Base-by-base conservation (phyloP, 495 filamentous ascomycete species). In the Aeminium ludgeri region DNA sequence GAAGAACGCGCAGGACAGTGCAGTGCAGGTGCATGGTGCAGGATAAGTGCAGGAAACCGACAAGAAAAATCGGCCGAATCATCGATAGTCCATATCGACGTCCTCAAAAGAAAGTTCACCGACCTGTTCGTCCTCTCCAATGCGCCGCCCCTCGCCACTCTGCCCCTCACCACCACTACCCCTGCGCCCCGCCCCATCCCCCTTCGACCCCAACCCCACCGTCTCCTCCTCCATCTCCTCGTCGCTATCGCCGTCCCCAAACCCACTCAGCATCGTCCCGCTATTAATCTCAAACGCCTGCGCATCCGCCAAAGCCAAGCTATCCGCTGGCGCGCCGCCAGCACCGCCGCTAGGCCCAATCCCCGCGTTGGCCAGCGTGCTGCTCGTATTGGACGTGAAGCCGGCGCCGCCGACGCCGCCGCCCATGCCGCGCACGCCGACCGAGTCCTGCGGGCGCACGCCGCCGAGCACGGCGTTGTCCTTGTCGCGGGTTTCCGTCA, bases 381-480 rank as follows among this genome's bases (percentile, higher is more conserved):
- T 32, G 5, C 27, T 16, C 28, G 42, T 33, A 29, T 39, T 39
- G 10, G 3, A 8, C 1, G 17, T 19, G 29, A 38, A 46, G 35
- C 59, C 67, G 38, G 52, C 58, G 32, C 62, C 62, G 18, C 66
- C 68, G 45, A 78, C 76, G 28, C 72, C 69, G 47, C 72, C 13
- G 20, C 20, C 19, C 66, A 67, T 33, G 67, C 68, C 71, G 28
- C 72, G 69, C 46, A 76, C 61, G 20, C 73, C 69, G 52, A 83
- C 65, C 29, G 78, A 75, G 57, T 89, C 76, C 45, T 95, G 89
- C 1, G 89, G 89, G 30, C 87, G 75, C 3, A 96, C 85, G 10
- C 89, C 89, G 30, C 89, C 89, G n/a, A 99, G 77, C 36, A 99
- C 91, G 7, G 89, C 89, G 59, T 99, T 99, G 51, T 99, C 89